phyloP scores from a whole-genome alignment of 179 eudicot species.

The Corrigiola litoralis region DNA sequence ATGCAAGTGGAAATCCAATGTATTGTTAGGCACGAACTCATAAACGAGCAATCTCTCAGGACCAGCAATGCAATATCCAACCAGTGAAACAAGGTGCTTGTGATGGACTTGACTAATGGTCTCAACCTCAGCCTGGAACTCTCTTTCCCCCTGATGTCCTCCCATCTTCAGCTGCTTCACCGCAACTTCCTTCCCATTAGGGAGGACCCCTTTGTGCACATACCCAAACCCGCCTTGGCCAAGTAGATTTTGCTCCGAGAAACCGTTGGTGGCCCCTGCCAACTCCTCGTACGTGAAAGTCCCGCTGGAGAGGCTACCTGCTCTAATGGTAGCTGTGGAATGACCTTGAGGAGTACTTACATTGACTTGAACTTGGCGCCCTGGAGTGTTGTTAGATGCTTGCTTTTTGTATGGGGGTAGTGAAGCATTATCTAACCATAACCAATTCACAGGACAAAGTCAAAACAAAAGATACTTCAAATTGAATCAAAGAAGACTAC shows the following conservation, averaged over 20 bases:
- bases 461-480: neutral
- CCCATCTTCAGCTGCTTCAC: slow-evolving; percentile 48
- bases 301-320: slow-evolving; percentile 17
- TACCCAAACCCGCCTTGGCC: slow-evolving; percentile 53
- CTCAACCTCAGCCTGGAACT: slow-evolving; percentile 44
- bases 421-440: slow-evolving; percentile 21
- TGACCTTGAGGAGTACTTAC: slow-evolving; percentile 4
- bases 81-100: slow-evolving; percentile 49
- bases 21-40: slow-evolving; percentile 50
- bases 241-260: slow-evolving; percentile 34
- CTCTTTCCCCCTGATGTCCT: slow-evolving; percentile 42
- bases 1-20: slow-evolving; percentile 50
- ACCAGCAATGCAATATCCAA: slow-evolving; percentile 45
- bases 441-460: neutral
- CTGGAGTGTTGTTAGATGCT: slow-evolving; percentile 14
- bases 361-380: slow-evolving; percentile 3
- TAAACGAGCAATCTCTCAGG: slow-evolving; percentile 46
- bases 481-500: neutral
- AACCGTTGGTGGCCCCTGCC: slow-evolving; percentile 32
- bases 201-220: slow-evolving; percentile 42
- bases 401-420: slow-evolving; percentile 32
- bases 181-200: slow-evolving; percentile 48
- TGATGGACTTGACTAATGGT: slow-evolving; percentile 57
- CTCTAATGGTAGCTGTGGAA: neutral
- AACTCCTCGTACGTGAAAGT: slow-evolving; percentile 40